Evolutionary conservation across 768 basidiomycete species (phyloP).

Genomic region (Clitopilus passeckerianus): DNA sequence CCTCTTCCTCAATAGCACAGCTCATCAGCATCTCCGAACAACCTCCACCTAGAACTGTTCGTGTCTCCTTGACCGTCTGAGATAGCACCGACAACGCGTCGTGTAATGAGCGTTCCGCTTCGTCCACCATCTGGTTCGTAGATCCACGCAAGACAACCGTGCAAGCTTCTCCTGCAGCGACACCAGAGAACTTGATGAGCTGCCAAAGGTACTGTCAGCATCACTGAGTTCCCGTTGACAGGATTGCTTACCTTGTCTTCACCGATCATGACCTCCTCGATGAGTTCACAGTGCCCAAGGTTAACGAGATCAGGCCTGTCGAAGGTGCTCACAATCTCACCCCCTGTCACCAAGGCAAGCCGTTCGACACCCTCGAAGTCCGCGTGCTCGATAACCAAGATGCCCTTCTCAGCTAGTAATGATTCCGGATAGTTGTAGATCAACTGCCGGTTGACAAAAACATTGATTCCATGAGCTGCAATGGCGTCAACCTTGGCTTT

Average conservation of each 20-base stretch:
- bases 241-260: slow-evolving; percentile 81
- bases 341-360: slow-evolving; percentile 92
- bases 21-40: slow-evolving; percentile 99
- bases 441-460: slow-evolving; percentile 96
- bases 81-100: slow-evolving; percentile 97
- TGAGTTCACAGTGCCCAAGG: slow-evolving; percentile 88
- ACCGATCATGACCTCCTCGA: slow-evolving; percentile 99
- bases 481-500: slow-evolving; percentile 96
- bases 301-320: slow-evolving; percentile 90
- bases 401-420: slow-evolving; percentile 89
- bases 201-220: slow-evolving; percentile 20
- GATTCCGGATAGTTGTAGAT: slow-evolving; percentile 99
- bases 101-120: slow-evolving; percentile 95
- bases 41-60: slow-evolving; percentile 91
- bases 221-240: too few species aligned
- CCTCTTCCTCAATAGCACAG: slow-evolving; percentile 87
- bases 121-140: slow-evolving; percentile 98
- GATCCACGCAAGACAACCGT: slow-evolving; percentile 97
- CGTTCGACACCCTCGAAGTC: slow-evolving; percentile 99
- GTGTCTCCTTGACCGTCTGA: slow-evolving; percentile 96
- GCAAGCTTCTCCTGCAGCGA: slow-evolving; percentile 95
- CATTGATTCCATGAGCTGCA: slow-evolving; percentile 91
- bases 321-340: slow-evolving; percentile 95
- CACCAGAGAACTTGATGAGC: slow-evolving; percentile 99
- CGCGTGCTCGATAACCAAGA: slow-evolving; percentile 96